These are phyloP conservation scores for Ophiostoma piceae DNA, from an alignment of 2,329 filamentous ascomycete species.

Conservation along the genomic window DNA sequence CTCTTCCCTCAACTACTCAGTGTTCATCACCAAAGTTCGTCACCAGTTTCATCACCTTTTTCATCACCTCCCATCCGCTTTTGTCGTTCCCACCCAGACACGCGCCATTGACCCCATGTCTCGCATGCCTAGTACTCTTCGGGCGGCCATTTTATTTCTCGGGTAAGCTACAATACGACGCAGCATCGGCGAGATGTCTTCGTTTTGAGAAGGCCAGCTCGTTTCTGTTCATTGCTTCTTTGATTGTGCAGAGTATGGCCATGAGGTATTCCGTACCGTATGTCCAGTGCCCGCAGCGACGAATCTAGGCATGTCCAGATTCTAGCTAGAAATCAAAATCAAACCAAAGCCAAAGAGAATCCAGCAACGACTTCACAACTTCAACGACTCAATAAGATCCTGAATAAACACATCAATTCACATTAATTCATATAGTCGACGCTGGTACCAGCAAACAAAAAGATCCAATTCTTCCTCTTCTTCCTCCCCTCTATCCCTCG, in stretches of 20 bases:
- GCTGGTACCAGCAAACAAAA: not conserved
- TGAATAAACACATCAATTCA: not conserved
- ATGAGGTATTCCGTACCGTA: too few species aligned
- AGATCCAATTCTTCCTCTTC: not conserved
- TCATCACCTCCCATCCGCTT: constrained; percentile 5
- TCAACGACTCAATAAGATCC: not conserved
- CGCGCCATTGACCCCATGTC: constrained; percentile 1
- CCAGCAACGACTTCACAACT: too few species aligned
- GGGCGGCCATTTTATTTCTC: not conserved
- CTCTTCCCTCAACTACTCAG: not conserved
- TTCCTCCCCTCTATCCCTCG: not conserved
- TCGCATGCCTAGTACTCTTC: constrained; percentile 5
- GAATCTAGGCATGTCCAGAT: too few species aligned
- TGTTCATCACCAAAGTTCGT: not conserved
- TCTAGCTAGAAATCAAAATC: too few species aligned
- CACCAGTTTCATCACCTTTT: not conserved
- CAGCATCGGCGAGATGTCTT: not conserved
- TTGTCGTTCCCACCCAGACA: not conserved
- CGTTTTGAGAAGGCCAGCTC: too few species aligned
- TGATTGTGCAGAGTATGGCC: too few species aligned
- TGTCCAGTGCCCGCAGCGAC: too few species aligned
- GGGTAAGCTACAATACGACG: constrained; percentile 3
- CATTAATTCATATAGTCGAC: not conserved
- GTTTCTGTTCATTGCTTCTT: too few species aligned
- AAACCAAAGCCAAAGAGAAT: too few species aligned